phyloP scores from a whole-genome alignment of 2,329 filamentous ascomycete species.

The Teratosphaeria nubilosa region DNA sequence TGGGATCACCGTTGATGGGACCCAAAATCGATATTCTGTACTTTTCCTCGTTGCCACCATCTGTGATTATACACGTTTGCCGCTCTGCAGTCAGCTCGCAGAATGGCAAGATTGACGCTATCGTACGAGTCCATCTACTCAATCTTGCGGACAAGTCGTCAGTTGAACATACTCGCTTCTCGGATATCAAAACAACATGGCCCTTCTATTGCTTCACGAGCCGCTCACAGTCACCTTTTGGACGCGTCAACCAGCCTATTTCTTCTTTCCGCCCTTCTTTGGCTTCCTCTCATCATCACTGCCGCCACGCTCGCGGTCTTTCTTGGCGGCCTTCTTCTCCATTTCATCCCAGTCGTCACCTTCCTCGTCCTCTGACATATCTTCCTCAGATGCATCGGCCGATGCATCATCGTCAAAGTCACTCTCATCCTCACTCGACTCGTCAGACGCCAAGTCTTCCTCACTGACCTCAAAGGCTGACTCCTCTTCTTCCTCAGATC shows the following conservation, averaged over 20 bases:
- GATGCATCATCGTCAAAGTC: conserved; percentile 88
- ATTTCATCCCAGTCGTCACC: conserved; percentile 88
- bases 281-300: conserved; percentile 48
- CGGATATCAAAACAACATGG: background rate
- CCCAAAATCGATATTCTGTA: too few species aligned
- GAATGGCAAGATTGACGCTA: background rate
- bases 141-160: background rate
- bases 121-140: background rate
- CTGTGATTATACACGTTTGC: background rate
- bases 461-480: conserved; percentile 86
- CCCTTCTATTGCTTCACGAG: background rate
- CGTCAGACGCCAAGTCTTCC: conserved; percentile 66
- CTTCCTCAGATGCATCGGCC: conserved; percentile 69
- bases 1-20: too few species aligned
- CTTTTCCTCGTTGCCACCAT: background rate
- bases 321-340: conserved; percentile 69
- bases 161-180: background rate
- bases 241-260: background rate
- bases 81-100: background rate
- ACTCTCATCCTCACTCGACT: conserved; percentile 76
- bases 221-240: background rate
- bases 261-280: conserved; percentile 27
- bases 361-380: conserved; percentile 43
- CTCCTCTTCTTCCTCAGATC: conserved; percentile 79
- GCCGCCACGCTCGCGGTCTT: conserved; percentile 46